Base-by-base conservation (phyloP, 306 rosid species). In the Ormosia semicastrata region DNA sequence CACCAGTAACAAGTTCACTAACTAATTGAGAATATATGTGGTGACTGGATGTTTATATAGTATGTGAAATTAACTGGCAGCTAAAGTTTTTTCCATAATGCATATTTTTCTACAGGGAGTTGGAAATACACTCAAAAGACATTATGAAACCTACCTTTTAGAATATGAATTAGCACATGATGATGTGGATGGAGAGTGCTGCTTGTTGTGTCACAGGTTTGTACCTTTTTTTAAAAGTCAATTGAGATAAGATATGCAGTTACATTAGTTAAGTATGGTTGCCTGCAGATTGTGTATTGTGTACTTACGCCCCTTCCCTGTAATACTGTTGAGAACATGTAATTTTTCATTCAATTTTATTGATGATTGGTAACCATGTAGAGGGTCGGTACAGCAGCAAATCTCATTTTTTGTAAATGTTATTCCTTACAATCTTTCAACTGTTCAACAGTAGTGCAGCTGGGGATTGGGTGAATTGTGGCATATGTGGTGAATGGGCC, bases 401-500 rank as follows among this genome's bases (percentile, higher is more conserved):
- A 34, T 79, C 17, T 54, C 54, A 46, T 39, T 66, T 53, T 66
- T 18, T 40, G 41, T 66, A 37, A 30, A 72, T 47, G 63, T 59
- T 76, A 24, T 66, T 34, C 64, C 79, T 78, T 53, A 75, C 69
- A 64, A 75, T 57, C 34, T 18, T 64, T 76, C 47, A n/a, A 65
- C 73, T 65, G 57, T 83, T 83, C 66, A 83, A 80, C 97, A 96
- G 99, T 96, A 96, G 99, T n/a, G 99, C 99, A 71, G 97, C 98
- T 18, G 99, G 99, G 81, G 99, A 96, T 79, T 96, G 99, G 99
- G 99, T 96, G 75, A 96, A 96, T 85, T 96, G 99, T 59, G 99
- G 99, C 68, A 93, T 96, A 82, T 96, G 99, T 84, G 99, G 99
- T 9, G 99, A 96, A 89, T 96, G 99, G 99, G 99, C 99, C 4